Percentiles rank a stretch among this genome's conserved stretches.
Evolutionary conservation across 2,329 filamentous ascomycete genomes (phyloP).

Genomic region (Botrytis hyacinthi): DNA sequence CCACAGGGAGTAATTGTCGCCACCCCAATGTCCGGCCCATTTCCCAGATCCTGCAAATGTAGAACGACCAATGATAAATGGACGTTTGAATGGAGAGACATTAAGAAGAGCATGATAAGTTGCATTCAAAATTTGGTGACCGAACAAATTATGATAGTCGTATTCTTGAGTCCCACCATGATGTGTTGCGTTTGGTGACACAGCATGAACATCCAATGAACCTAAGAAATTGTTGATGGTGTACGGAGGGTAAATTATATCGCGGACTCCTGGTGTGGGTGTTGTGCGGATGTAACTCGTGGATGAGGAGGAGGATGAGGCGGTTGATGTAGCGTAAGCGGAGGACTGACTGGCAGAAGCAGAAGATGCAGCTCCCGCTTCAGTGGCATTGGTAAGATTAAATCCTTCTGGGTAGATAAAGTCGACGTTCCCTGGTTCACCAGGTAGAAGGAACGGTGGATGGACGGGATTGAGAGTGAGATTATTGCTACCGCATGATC

Average conservation of each 20-base stretch:
- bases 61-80: constrained; percentile 80
- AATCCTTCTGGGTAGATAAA: constrained; percentile 68
- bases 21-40: constrained; percentile 80
- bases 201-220: constrained; percentile 68
- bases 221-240: constrained; percentile 72
- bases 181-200: constrained; percentile 76
- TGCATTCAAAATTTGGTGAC: constrained; percentile 71
- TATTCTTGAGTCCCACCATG: constrained; percentile 72
- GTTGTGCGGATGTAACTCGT: constrained; percentile 55
- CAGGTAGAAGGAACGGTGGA: constrained; percentile 62
- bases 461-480: constrained; percentile 67
- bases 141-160: constrained; percentile 79
- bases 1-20: constrained; percentile 71
- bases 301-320: constrained; percentile 33
- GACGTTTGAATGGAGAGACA: constrained; percentile 59
- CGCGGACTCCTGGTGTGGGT: constrained; percentile 60
- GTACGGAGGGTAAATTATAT: constrained; percentile 74
- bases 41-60: constrained; percentile 77
- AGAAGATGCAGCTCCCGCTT: constrained; percentile 59
- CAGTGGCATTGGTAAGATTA: constrained; percentile 64
- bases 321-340: constrained; percentile 38
- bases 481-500: constrained; percentile 67
- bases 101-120: constrained; percentile 53
- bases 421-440: constrained; percentile 59
- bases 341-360: constrained; percentile 50